phyloP scores from a whole-genome alignment of 345 rosid genomes.

The Eucalyptus curtisii region DNA sequence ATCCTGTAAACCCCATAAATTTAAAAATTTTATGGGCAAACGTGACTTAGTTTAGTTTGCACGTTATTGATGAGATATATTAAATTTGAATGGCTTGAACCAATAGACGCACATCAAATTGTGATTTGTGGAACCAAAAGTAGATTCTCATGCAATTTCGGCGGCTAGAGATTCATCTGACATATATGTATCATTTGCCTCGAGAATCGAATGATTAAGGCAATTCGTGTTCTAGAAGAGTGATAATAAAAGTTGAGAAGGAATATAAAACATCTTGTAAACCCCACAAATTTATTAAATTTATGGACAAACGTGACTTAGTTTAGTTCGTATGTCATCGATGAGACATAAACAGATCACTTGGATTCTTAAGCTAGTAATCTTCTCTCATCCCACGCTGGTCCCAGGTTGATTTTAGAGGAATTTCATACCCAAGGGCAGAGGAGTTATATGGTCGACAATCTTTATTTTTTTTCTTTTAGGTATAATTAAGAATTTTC shows the following conservation, averaged over 20 bases:
- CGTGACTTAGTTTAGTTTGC: background rate
- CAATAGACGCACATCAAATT: accelerated
- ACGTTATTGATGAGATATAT: background rate
- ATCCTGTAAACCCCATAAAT: too few relatives aligned
- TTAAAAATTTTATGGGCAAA: background rate
- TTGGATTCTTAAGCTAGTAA: background rate
- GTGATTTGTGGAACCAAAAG: background rate
- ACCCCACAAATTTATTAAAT: background rate
- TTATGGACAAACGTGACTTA: background rate
- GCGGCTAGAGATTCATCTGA: background rate
- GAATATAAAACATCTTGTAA: background rate
- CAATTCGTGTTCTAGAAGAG: background rate
- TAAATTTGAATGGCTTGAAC: background rate
- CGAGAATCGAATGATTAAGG: background rate
- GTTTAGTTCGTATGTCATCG: accelerated
- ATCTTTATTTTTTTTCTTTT: background rate
- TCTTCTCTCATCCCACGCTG: background rate
- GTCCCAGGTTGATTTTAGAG: background rate
- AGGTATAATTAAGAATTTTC: background rate
- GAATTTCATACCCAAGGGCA: background rate
- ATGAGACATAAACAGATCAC: background rate
- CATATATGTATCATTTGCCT: background rate
- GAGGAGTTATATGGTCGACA: background rate
- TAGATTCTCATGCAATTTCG: background rate
- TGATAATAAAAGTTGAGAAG: background rate